Percentiles rank a stretch among this genome's conserved stretches.
phyloP scores from a whole-genome alignment of 2,329 filamentous ascomycete species.

The Lizonia empirigonia region DNA sequence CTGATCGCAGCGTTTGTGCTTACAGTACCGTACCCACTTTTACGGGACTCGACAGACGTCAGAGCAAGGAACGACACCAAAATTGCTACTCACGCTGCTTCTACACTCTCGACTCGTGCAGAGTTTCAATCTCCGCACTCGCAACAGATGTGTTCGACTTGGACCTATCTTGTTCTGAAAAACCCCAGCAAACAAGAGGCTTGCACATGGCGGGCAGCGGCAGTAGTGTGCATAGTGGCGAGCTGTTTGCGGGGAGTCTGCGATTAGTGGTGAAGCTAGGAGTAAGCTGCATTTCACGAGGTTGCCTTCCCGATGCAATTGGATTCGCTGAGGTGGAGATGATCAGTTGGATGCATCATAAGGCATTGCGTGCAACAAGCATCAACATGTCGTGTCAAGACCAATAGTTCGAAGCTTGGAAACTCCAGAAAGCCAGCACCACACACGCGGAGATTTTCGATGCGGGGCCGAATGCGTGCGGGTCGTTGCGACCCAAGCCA shows the following conservation, averaged over 20 bases:
- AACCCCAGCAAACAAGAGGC: neutral
- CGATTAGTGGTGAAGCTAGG: neutral
- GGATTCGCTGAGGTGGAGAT: constrained; percentile 4
- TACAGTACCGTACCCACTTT: too few species aligned
- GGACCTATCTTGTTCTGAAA: neutral
- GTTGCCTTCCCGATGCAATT: neutral
- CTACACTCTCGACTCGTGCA: neutral
- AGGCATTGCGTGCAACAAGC: constrained; percentile 24
- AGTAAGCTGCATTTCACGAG: neutral
- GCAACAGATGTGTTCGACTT: too few species aligned
- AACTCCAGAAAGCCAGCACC: neutral
- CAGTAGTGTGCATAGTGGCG: neutral
- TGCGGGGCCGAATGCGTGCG: neutral
- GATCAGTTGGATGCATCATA: constrained; percentile 9
- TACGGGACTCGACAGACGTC: neutral
- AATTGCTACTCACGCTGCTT: too few species aligned
- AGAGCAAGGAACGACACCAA: too few species aligned
- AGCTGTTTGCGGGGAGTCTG: constrained; percentile 5
- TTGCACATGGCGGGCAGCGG: neutral
- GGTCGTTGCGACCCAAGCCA: too few species aligned
- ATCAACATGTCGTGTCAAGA: constrained; percentile 11
- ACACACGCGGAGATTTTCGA: neutral
- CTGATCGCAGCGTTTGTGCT: too few species aligned
- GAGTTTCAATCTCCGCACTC: neutral
- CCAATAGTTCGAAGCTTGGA: neutral